Evolutionary conservation across 2,329 filamentous ascomycete species (phyloP), one percentile per base, ranked within the genome.

Genomic region (Aphanocladium album): DNA sequence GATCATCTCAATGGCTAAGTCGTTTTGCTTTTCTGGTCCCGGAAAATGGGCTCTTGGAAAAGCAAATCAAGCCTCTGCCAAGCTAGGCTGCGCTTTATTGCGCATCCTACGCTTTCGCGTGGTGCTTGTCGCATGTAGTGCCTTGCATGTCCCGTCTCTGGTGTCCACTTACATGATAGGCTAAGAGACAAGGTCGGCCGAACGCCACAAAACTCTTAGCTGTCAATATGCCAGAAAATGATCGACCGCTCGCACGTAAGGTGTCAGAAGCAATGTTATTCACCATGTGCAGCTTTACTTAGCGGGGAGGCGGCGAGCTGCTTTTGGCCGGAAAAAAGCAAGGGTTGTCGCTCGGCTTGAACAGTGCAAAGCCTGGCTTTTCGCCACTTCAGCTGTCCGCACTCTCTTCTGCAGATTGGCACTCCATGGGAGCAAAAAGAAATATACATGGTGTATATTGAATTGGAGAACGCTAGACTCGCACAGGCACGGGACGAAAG

Each of bases 1-100:
- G 59, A 61, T 46, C 58, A 45, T 45, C 33, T 55, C 33, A 30
- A 35, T 30, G 45, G 52, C 17, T 56, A n/a, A 61, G 59, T 56
- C 53, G 17, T 25, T 61, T 56, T 56, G 35, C 59, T 61, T 61
- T 52, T 52, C 37, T 19, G 23, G 17, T 30, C 59, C 59, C 27
- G 25, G 46, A 25, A 55, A 41, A 30, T 23, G 43, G 33, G 45
- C 27, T 45, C 23, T 25, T 6, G 35, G 16, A 54, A 53, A 45
- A 45, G 25, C 17, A 27, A 41, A n/a, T 8, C 21, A 47, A 33
- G 47, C 14, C 41, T 11, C 14, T 41, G 12, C 11, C 14, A 33
- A 25, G 25, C 8, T n/a, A 35, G 41, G 19, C 53, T 39, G 12
- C 1, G 7, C 30, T 43, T 43, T 27, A 5, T 14, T 39, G 35